Evolutionary conservation across 257 asterid species (phyloP), one percentile per base, ranked within the genome.

Genomic region (Sherardia arvensis): DNA sequence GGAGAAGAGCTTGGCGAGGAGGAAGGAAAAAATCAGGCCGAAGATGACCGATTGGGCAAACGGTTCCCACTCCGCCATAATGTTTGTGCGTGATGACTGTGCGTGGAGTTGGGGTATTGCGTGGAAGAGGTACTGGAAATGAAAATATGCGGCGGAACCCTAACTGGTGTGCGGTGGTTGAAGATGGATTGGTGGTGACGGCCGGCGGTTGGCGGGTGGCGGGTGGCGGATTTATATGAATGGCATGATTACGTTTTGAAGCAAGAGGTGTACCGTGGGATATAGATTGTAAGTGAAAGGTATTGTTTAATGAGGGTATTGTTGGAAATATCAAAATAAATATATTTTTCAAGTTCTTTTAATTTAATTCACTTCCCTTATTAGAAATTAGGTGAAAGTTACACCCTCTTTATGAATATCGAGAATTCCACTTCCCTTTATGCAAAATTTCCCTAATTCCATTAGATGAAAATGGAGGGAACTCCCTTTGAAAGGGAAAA

Each of bases 1-100:
- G 23, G 97, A 80, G 61, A 93, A 90, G 29, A 90, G 95, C 78
- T 90, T 90, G 29, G 97, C 97, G 58, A 93, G 90, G 59, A 93
- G 80, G 78, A 74, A 93, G 2, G 99, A 93, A 85, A 87, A 93
- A 27, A 93, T 45, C 38, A 85, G 6, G 48, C 95, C 99, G 67
- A 93, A 33, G 47, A 93, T 4, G 14, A 87, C 74, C 54, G 99
- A 87, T 69, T 90, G 96, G 32, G 76, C 38, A 34, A 74, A 55
- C 53, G 83, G 80, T 20, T 84, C 86, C 95, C 87, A 87, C 20
- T 90, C 97, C 34, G 84, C 85, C 97, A 84, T 90, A n/a, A n/a
- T n/a, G 22, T 20, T 28, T 58, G 23, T 47, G 11, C 23, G 25
- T 55, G 17, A n/a, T n/a, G n/a, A 27, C 36, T 56, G 36, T 27